These are phyloP conservation scores for Blastobotrys americana DNA, from an alignment of 805 yeast genomes.

Conservation along the genomic window DNA sequence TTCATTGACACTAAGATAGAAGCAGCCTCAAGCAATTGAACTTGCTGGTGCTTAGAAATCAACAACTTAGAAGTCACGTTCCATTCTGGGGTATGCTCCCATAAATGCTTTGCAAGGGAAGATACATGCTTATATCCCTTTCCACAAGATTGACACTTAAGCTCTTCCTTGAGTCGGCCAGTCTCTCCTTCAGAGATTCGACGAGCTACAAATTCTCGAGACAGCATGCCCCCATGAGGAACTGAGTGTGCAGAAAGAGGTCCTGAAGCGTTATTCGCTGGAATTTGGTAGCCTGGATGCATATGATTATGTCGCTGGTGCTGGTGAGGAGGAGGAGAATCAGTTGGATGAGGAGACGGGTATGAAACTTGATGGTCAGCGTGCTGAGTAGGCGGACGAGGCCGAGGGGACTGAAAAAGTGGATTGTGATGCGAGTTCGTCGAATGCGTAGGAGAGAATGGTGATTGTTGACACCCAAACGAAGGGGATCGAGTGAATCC, in stretches of 20 bases:
- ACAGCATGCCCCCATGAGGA: constrained; percentile 13
- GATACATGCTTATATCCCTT: constrained; percentile 86
- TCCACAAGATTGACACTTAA: constrained; percentile 86
- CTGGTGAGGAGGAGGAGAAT: too few relatives aligned
- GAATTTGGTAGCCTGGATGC: too few relatives aligned
- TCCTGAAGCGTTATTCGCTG: too few relatives aligned
- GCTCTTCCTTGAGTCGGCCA: constrained; percentile 74
- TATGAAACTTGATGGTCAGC: neutral
- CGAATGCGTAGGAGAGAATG: too few relatives aligned
- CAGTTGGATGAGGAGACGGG: neutral
- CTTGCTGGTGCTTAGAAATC: constrained; percentile 84
- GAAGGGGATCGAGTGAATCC: too few relatives aligned
- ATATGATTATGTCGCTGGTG: too few relatives aligned
- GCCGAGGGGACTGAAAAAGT: too few relatives aligned
- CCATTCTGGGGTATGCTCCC: constrained; percentile 97
- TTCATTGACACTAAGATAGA: constrained; percentile 65
- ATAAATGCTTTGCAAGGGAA: constrained; percentile 77
- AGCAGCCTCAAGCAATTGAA: constrained; percentile 72
- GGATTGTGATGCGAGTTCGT: too few relatives aligned
- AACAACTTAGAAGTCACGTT: constrained; percentile 71
- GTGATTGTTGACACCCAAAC: too few relatives aligned
- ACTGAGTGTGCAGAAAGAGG: neutral
- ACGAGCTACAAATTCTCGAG: constrained; percentile 62
- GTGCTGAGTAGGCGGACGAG: neutral
- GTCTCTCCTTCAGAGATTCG: constrained; percentile 82